Percentiles rank a stretch among this genome's conserved stretches.
Evolutionary conservation across 257 asterid genomes (phyloP).

Genomic region (Ophiorrhiza pumila): DNA sequence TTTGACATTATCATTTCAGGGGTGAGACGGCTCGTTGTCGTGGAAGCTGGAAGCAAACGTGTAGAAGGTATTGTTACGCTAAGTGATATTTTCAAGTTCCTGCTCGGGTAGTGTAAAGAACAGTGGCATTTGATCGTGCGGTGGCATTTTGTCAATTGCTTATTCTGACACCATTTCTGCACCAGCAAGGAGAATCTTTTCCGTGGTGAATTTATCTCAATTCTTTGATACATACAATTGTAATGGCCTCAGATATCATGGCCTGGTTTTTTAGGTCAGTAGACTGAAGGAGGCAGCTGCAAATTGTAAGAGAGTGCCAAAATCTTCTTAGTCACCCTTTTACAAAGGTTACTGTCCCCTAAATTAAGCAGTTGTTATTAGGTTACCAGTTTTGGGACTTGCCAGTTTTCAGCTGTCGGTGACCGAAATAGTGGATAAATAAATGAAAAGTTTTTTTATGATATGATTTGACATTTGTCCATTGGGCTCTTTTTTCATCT

Average conservation of each 20-base stretch:
- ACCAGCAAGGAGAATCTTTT: slow-evolving; percentile 14
- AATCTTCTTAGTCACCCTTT: slow-evolving; percentile 18
- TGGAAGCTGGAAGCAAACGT: slow-evolving; percentile 96
- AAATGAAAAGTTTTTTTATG: slow-evolving; percentile 4
- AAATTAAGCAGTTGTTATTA: slow-evolving; percentile 13
- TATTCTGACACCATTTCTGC: slow-evolving; percentile 16
- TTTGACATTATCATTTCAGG: slow-evolving; percentile 38
- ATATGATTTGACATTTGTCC: neutral
- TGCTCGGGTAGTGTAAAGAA: slow-evolving; percentile 47
- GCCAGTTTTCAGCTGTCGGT: slow-evolving; percentile 20
- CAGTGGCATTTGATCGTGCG: slow-evolving; percentile 8
- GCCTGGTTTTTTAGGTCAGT: slow-evolving; percentile 38
- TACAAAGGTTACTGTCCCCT: slow-evolving; percentile 15
- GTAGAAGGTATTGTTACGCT: slow-evolving; percentile 77
- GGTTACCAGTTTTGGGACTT: slow-evolving; percentile 10
- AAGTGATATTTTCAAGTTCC: slow-evolving; percentile 71
- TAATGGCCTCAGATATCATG: slow-evolving; percentile 34
- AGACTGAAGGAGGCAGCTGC: slow-evolving; percentile 27
- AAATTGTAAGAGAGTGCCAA: slow-evolving; percentile 21
- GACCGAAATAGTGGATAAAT: slow-evolving; percentile 13
- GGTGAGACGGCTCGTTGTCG: slow-evolving; percentile 73
- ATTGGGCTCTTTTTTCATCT: too few relatives aligned
- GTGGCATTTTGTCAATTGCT: slow-evolving; percentile 4
- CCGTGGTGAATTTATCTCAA: slow-evolving; percentile 16
- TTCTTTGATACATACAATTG: slow-evolving; percentile 38